These are phyloP conservation scores for Lactarius evosmus DNA, from an alignment of 768 basidiomycete genomes.

Conservation along the genomic window DNA sequence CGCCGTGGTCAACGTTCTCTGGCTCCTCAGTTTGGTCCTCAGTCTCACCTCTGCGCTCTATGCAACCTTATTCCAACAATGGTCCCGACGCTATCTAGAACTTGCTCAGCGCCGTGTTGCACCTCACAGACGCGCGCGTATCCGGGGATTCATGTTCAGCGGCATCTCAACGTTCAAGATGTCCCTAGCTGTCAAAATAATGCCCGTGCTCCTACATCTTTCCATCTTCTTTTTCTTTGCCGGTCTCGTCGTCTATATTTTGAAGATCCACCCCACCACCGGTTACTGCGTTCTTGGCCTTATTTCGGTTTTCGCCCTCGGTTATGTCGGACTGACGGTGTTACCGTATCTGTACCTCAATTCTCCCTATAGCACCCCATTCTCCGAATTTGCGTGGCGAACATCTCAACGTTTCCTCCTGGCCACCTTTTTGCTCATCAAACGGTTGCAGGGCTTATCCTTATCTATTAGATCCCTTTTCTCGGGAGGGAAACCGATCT, in stretches of 20 bases:
- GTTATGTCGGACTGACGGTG: neutral
- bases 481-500: neutral
- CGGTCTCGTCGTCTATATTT: neutral
- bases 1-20: slow-evolving; percentile 1
- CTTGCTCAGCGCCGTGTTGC: neutral
- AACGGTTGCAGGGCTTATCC: neutral
- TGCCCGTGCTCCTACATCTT: neutral
- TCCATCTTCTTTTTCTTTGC: neutral
- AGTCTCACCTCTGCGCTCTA: neutral
- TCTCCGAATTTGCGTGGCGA: neutral
- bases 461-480: neutral
- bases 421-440: neutral
- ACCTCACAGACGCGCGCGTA: neutral
- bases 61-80: neutral
- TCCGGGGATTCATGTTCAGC: neutral
- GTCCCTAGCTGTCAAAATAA: neutral
- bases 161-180: neutral
- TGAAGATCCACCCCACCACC: neutral
- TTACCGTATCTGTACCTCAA: slow-evolving; percentile 3
- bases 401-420: neutral
- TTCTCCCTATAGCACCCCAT: slow-evolving; percentile 8
- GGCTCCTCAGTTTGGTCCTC: neutral
- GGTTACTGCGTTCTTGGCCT: neutral
- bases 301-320: neutral
- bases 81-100: neutral